Conservation (phyloP, 331 rosid genomes). For the Erythrophleum ivorense region DNA sequence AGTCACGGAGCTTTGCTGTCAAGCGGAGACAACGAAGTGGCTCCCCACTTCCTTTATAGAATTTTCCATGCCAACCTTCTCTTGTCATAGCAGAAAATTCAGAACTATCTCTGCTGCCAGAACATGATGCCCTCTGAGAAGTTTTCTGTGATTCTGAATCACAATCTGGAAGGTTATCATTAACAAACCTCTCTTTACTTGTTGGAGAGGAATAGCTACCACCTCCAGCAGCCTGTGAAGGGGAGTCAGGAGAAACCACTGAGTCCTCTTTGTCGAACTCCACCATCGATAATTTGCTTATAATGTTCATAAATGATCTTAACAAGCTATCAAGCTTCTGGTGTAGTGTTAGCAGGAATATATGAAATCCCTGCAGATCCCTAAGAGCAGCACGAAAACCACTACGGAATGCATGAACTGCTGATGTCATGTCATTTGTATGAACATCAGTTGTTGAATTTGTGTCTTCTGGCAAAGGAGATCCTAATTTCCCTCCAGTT, state of each 20-base stretch:
- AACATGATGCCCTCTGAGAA: constrained; percentile 62
- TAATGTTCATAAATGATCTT: constrained; percentile 63
- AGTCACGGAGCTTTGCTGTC: constrained; percentile 91
- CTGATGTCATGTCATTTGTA: constrained; percentile 46
- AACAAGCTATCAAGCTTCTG: constrained; percentile 82
- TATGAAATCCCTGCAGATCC: constrained; percentile 87
- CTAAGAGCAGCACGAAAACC: constrained; percentile 91
- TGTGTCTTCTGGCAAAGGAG: constrained; percentile 47
- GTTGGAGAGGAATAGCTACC: constrained; percentile 53
- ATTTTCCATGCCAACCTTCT: constrained; percentile 79
- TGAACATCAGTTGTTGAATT: constrained; percentile 46
- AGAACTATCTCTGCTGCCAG: constrained; percentile 58
- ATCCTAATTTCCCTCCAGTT: constrained; percentile 85
- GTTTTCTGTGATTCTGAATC: constrained; percentile 70
- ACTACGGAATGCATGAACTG: constrained; percentile 68
- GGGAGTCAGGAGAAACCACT: constrained; percentile 51
- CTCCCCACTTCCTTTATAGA: constrained; percentile 67
- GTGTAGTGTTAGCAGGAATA: constrained; percentile 83
- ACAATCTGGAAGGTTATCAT: constrained; percentile 65
- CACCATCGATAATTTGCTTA: constrained; percentile 62
- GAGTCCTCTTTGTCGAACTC: constrained; percentile 86
- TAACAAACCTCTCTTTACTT: constrained; percentile 55
- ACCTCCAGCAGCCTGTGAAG: constrained; percentile 50
- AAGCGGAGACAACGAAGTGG: constrained; percentile 67
- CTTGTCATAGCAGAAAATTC: constrained; percentile 66